A percentile compares a stretch with the other conserved stretches of the same genome.
Evolutionary conservation across 2,329 filamentous ascomycete species (phyloP).

Genomic region (Neoarthrinium moseri): DNA sequence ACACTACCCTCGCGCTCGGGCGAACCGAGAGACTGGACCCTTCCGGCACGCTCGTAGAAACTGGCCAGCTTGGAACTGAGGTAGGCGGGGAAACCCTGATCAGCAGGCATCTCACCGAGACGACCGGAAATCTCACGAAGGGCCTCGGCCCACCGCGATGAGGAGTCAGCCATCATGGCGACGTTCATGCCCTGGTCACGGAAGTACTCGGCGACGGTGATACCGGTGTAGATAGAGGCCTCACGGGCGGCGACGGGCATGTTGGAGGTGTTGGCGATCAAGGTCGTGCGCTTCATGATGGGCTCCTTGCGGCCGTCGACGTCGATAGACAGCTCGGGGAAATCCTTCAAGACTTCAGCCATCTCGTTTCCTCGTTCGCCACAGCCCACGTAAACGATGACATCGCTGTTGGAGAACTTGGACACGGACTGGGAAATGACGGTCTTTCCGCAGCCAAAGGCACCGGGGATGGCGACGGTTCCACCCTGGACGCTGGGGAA

Average conservation of each 20-base stretch:
- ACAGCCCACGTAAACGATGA: constrained; percentile 95
- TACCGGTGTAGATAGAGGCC: constrained; percentile 97
- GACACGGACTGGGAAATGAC: constrained; percentile 98
- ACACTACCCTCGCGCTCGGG: constrained; percentile 89
- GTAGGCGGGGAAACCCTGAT: constrained; percentile 99
- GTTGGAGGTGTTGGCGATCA: constrained; percentile 99
- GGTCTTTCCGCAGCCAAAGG: constrained; percentile 98
- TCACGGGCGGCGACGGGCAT: constrained; percentile 99
- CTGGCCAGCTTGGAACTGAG: constrained; percentile 94
- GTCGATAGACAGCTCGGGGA: constrained; percentile 95
- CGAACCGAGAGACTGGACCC: constrained; percentile 80
- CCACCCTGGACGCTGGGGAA: constrained; percentile 97
- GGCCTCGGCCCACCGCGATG: constrained; percentile 97
- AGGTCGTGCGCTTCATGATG: constrained; percentile 99
- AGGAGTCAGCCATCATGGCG: constrained; percentile 99
- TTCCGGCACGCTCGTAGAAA: constrained; percentile 98
- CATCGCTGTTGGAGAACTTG: constrained; percentile 99
- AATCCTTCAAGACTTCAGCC: constrained; percentile 99
- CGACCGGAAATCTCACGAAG: constrained; percentile 98
- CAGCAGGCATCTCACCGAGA: constrained; percentile 98
- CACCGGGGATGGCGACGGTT: constrained; percentile 95
- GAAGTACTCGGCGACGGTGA: constrained; percentile 95
- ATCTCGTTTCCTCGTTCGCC: constrained; percentile 97
- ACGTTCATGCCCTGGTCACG: constrained; percentile 95
- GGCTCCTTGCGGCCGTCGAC: constrained; percentile 93